phyloP scores from a whole-genome alignment of 805 yeast species.

The Saccharomycopsis oosterbeekiorum region DNA sequence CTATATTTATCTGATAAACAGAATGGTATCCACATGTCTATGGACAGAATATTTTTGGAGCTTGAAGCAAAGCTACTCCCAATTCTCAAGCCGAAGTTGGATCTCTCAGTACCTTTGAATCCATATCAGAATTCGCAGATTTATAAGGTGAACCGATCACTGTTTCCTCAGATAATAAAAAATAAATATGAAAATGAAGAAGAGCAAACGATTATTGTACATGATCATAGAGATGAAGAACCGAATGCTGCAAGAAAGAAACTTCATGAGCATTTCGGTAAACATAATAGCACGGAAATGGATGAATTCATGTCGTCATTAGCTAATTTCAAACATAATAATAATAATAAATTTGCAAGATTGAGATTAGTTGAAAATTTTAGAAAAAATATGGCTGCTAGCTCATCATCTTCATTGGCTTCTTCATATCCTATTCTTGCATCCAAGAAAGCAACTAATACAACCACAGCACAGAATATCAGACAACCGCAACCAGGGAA shows the following conservation, averaged over 20 bases:
- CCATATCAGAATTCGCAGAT: slow-evolving; percentile 36
- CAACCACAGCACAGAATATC: background rate
- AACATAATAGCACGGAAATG: slow-evolving; percentile 68
- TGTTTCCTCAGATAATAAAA: slow-evolving; percentile 24
- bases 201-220: slow-evolving; percentile 21
- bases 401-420: background rate
- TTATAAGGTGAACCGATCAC: slow-evolving; percentile 22
- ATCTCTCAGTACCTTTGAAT: slow-evolving; percentile 62
- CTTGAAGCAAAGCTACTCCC: slow-evolving; percentile 85
- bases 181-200: slow-evolving; percentile 22
- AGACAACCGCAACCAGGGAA: background rate
- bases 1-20: slow-evolving; percentile 68
- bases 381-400: slow-evolving; percentile 31
- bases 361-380: slow-evolving; percentile 82
- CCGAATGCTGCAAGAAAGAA: background rate
- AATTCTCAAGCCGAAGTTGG: slow-evolving; percentile 66
- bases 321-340: slow-evolving; percentile 30
- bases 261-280: slow-evolving; percentile 49
- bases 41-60: slow-evolving; percentile 67
- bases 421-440: background rate
- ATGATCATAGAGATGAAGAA: slow-evolving; percentile 29
- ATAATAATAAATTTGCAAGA: slow-evolving; percentile 64
- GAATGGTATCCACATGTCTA: slow-evolving; percentile 37
- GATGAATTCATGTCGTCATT: slow-evolving; percentile 80
- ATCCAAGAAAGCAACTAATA: slow-evolving; percentile 5